These are phyloP conservation scores for Dendrobium officinale DNA, from an alignment of 106 monocot genomes.

Conservation along the genomic window DNA sequence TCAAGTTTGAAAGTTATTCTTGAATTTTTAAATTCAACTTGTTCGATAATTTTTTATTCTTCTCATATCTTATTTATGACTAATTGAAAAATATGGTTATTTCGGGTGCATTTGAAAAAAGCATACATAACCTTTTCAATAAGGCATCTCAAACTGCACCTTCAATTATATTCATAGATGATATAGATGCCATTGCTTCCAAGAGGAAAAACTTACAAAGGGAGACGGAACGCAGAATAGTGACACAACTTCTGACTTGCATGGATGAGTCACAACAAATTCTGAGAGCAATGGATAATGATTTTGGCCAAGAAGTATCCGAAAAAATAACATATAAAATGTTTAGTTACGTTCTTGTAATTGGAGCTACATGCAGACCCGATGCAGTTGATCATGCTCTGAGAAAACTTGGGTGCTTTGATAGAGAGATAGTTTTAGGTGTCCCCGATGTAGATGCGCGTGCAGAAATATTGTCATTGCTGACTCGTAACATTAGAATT, in stretches of 20 bases:
- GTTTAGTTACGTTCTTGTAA: conserved; percentile 84
- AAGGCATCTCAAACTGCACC: conserved; percentile 83
- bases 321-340: conserved; percentile 30
- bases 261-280: conserved; percentile 87
- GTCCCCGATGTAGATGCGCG: conserved; percentile 85
- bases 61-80: conserved; percentile 1
- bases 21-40: no score
- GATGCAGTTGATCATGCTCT: conserved; percentile 86
- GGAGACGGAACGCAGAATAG: conserved; percentile 93
- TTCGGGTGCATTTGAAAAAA: conserved; percentile 87
- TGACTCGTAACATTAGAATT: conserved; percentile 45
- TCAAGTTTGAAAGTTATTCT: no score
- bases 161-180: conserved; percentile 93
- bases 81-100: background rate
- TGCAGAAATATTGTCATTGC: conserved; percentile 49
- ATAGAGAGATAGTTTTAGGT: conserved; percentile 66
- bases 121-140: conserved; percentile 71
- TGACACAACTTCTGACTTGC: conserved; percentile 93
- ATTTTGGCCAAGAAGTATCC: conserved; percentile 13
- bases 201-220: conserved; percentile 81
- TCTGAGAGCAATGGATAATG: conserved; percentile 18
- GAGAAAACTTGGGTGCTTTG: conserved; percentile 80
- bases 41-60: no score
- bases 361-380: conserved; percentile 95
- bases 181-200: conserved; percentile 96